Percentiles rank a stretch among this genome's conserved stretches.
These are phyloP conservation scores for Lantana camara DNA, from an alignment of 257 asterid genomes.

Conservation along the genomic window DNA sequence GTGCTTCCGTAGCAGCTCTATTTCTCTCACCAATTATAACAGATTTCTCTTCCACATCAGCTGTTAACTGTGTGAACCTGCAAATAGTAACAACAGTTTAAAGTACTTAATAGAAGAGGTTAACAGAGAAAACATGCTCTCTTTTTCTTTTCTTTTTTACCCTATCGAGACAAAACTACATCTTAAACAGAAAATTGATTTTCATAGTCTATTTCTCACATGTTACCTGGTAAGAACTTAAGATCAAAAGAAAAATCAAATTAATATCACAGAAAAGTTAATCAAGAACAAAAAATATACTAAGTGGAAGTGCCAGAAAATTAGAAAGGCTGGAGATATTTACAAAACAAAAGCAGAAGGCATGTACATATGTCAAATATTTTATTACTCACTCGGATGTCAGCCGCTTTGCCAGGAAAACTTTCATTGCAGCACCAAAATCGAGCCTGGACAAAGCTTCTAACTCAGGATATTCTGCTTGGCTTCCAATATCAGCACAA, in stretches of 20 bases:
- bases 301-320: too few relatives aligned
- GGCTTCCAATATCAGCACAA: constrained; percentile 72
- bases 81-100: constrained; percentile 3
- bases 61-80: constrained; percentile 75
- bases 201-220: too few relatives aligned
- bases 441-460: constrained; percentile 95
- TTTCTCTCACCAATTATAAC: constrained; percentile 96
- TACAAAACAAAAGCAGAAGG: not conserved
- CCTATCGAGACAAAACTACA: not conserved
- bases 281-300: too few relatives aligned
- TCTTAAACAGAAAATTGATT: too few relatives aligned
- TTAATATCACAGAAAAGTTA: too few relatives aligned
- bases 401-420: constrained; percentile 88
- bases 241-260: too few relatives aligned
- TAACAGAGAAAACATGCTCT: too few relatives aligned
- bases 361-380: not conserved
- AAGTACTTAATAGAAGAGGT: not conserved
- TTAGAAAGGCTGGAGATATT: constrained; percentile 1
- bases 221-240: too few relatives aligned
- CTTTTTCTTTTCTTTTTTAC: too few relatives aligned
- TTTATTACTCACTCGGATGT: constrained; percentile 79
- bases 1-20: constrained; percentile 77
- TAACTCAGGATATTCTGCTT: constrained; percentile 71
- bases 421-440: constrained; percentile 92
- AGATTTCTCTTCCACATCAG: constrained; percentile 86